Percentiles rank a stretch among this genome's conserved stretches.
These are phyloP conservation scores for Beta corolliflora DNA, from an alignment of 179 eudicot species.

Conservation along the genomic window DNA sequence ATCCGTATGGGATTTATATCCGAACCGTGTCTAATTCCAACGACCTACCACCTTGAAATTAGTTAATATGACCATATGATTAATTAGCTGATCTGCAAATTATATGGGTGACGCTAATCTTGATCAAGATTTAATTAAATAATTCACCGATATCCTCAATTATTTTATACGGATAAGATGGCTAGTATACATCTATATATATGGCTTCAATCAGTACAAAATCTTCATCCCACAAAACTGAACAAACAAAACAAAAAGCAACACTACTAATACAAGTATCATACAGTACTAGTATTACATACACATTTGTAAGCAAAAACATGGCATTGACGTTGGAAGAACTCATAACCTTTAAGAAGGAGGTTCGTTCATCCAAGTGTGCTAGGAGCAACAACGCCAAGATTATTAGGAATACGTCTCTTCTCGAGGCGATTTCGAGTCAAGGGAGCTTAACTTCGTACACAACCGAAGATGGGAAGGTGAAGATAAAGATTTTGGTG, in stretches of 20 bases:
- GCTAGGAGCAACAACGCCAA: neutral
- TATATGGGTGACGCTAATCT: neutral
- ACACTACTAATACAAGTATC: neutral
- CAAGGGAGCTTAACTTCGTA: constrained; percentile 21
- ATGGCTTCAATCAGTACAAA: neutral
- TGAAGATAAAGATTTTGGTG: constrained; percentile 31
- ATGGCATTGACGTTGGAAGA: constrained; percentile 25
- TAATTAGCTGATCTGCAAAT: too few relatives aligned
- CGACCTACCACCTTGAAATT: too few relatives aligned
- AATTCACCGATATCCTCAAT: constrained; percentile 15
- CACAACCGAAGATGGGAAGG: constrained; percentile 18
- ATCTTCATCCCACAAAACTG: neutral
- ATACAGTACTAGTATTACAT: neutral
- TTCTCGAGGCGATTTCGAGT: constrained; percentile 23
- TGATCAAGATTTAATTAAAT: neutral
- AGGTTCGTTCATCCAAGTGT: constrained; percentile 2
- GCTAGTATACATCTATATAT: constrained; percentile 11
- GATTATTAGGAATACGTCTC: neutral
- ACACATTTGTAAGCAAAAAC: neutral
- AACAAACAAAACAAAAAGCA: neutral
- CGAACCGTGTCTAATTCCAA: too few relatives aligned
- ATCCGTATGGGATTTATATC: too few relatives aligned
- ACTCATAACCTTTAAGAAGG: constrained; percentile 15
- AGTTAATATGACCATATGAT: too few relatives aligned
- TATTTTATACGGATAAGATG: constrained; percentile 9